These are phyloP conservation scores for Scutellaria minor DNA, from an alignment of 257 asterid genomes.

Conservation along the genomic window DNA sequence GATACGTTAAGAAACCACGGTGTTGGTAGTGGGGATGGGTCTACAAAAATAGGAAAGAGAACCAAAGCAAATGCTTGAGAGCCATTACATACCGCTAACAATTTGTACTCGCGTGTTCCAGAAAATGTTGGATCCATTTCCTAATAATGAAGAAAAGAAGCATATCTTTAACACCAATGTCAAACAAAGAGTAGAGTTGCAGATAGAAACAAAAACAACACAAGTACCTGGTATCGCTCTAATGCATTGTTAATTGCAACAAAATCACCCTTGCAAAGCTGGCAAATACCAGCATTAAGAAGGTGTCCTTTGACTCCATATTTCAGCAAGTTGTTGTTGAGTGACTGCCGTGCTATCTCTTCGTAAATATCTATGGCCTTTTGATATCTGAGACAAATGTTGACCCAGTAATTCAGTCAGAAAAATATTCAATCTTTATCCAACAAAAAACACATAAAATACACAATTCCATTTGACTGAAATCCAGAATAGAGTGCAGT, in stretches of 20 bases:
- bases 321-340: conserved; percentile 63
- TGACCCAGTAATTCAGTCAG: conserved; percentile 34
- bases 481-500: conserved; percentile 19
- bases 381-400: conserved; percentile 53
- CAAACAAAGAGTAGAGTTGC: conserved; percentile 23
- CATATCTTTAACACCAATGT: conserved; percentile 16
- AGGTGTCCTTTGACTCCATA: conserved; percentile 82
- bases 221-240: conserved; percentile 56
- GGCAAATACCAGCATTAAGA: conserved; percentile 77
- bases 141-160: conserved; percentile 39
- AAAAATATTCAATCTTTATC: conserved; percentile 14
- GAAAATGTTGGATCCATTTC: conserved; percentile 67
- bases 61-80: conserved; percentile 10
- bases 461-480: conserved; percentile 6
- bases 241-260: conserved; percentile 66
- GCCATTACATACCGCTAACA: conserved; percentile 53
- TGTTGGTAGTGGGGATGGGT: neutral
- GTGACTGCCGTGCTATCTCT: conserved; percentile 69
- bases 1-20: neutral
- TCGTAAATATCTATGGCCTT: conserved; percentile 68
- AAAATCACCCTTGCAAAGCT: conserved; percentile 64
- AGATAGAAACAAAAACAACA: conserved; percentile 6
- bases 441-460: conserved; percentile 14
- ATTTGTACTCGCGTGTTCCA: conserved; percentile 64
- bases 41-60: neutral